A percentile compares a stretch with the other conserved stretches of the same genome.
Evolutionary conservation across 176 grass and related monocot species (phyloP).

Genomic region (Oryza longistaminata): DNA sequence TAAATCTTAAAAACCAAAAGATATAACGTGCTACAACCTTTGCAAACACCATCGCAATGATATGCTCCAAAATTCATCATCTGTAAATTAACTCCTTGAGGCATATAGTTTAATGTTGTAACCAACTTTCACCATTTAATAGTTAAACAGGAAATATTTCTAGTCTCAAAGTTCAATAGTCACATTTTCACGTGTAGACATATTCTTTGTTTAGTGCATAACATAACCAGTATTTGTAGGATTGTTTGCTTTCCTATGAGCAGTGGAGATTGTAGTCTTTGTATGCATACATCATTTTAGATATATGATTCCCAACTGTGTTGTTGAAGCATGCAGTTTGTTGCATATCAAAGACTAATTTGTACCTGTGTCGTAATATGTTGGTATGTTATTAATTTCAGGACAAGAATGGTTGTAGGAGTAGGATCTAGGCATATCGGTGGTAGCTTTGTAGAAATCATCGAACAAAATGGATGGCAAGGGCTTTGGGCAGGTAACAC

Average conservation of each 20-base stretch:
- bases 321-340: background rate
- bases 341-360: background rate
- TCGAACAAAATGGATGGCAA: slow-evolving; percentile 69
- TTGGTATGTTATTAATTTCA: slow-evolving; percentile 32
- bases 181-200: slow-evolving; percentile 16
- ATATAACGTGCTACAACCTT: slow-evolving; percentile 7
- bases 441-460: slow-evolving; percentile 63
- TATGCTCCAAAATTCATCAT: background rate
- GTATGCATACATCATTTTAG: background rate
- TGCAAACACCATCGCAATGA: background rate
- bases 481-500: slow-evolving; percentile 87
- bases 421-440: slow-evolving; percentile 75
- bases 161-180: background rate
- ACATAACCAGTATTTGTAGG: background rate
- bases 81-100: slow-evolving; percentile 5
- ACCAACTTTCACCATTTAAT: background rate
- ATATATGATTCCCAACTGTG: slow-evolving; percentile 7
- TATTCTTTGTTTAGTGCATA: background rate
- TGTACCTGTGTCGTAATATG: slow-evolving; percentile 15
- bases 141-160: background rate
- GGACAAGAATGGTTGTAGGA: slow-evolving; percentile 91
- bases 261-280: background rate
- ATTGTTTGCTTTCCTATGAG: background rate
- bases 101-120: background rate
- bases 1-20: background rate